Percentiles rank a stretch among this genome's conserved stretches.
Evolutionary conservation across 306 rosid species (phyloP).

Genomic region (Urtica urens): DNA sequence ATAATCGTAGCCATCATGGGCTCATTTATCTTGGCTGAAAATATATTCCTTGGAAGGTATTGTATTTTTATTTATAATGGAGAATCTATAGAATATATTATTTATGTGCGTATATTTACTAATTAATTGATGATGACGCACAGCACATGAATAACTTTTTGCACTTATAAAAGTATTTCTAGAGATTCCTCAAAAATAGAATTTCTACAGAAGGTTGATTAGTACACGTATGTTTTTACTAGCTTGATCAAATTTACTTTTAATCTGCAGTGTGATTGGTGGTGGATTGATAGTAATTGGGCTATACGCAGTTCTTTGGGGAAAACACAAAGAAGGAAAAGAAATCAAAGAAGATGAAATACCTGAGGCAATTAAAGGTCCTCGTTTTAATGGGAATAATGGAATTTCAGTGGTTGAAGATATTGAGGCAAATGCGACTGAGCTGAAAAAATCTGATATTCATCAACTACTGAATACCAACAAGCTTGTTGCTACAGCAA

Average conservation of each 20-base stretch:
- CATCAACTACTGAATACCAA: not conserved
- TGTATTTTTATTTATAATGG: not conserved
- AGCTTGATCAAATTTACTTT: not conserved
- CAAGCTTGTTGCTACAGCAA: slow-evolving; percentile 25
- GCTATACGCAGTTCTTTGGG: slow-evolving; percentile 81
- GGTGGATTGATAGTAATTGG: slow-evolving; percentile 59
- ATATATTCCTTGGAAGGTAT: slow-evolving; percentile 78
- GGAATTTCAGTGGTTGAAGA: slow-evolving; percentile 13
- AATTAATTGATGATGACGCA: too few species aligned
- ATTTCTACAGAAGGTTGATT: not conserved
- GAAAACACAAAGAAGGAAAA: slow-evolving; percentile 58
- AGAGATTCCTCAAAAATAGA: too few species aligned
- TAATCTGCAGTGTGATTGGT: slow-evolving; percentile 50
- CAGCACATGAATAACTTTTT: too few species aligned
- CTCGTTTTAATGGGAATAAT: slow-evolving; percentile 15
- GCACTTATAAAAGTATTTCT: too few species aligned
- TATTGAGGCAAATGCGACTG: slow-evolving; percentile 19
- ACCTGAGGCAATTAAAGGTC: slow-evolving; percentile 42
- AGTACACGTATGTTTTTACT: not conserved
- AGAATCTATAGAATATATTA: not conserved
- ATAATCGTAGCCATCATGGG: slow-evolving; percentile 81
- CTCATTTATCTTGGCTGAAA: slow-evolving; percentile 57
- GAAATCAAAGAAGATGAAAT: slow-evolving; percentile 33
- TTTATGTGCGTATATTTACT: too few species aligned
- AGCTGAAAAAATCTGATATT: slow-evolving; percentile 6